Evolutionary conservation across 176 grass and related monocot genomes (phyloP), one percentile per base, ranked within the genome.

Genomic region (Ensete glaucum): DNA sequence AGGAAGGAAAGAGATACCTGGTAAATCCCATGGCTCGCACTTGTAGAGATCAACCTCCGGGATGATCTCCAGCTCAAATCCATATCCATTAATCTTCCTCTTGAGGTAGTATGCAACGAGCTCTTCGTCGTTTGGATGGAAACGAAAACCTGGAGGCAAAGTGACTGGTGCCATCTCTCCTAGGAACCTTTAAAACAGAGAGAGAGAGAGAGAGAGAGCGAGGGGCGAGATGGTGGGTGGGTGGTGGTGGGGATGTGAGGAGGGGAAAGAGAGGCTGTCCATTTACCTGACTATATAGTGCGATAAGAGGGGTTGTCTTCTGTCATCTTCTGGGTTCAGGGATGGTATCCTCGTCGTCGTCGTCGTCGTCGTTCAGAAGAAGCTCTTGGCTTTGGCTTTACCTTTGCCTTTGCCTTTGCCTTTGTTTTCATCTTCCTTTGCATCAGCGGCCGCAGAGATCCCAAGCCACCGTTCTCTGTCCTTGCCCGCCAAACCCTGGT

Each of bases 1-100:
- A 55, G 2, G 69, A 1, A 68, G 56, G 17, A 51, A 23, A 52
- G 27, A 83, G 26, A 62, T 85, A 96, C 92, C 92, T 55, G 92
- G 88, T 14, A 96, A 80, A 77, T 96, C 92, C 92, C 92, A 96
- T 0, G 92, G 92, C 50, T 96, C 92, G 12, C 89, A 96, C 85
- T 96, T 96, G 92, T 92, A 96, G 10, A 96, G 86, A 89, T 96
- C 92, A 27, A 96, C 89, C 73, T 96, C 92, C 0, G 86, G 92
- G 69, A 96, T 96, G 71, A 96, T 89, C 70, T 96, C 92, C 25
- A 96, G 84, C 69, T 96, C 92, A 62, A 96, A 92, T 52, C 92
- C 81, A 23, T 72, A 76, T 20, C 92, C 82, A 2, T 96, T 91
- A 73, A 96, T 96, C 82, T 96, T 92, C 71, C 82, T 87, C 86